phyloP scores from a whole-genome alignment of 179 eudicot species.

The Spergularia azorica region DNA sequence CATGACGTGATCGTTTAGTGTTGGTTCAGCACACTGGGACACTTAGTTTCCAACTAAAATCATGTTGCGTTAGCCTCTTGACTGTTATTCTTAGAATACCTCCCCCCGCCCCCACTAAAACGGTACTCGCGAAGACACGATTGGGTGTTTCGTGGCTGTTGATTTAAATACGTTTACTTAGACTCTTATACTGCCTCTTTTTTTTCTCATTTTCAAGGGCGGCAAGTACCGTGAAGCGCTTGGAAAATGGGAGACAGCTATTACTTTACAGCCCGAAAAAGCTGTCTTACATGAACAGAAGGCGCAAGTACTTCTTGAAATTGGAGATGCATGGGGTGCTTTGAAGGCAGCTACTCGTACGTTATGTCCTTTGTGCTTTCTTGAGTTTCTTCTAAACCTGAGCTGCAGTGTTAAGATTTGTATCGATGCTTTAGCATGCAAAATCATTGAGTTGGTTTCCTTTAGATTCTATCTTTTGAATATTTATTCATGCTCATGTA shows the following conservation, averaged over 20 bases:
- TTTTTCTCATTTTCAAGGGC: conserved; percentile 46
- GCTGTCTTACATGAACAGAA: conserved; percentile 81
- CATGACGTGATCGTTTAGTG: neutral
- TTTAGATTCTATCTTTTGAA: neutral
- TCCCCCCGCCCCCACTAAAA: neutral
- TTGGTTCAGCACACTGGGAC: neutral
- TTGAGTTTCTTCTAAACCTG: conserved; percentile 12
- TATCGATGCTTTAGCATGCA: conserved; percentile 11
- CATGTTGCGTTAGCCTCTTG: neutral
- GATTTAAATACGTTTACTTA: neutral
- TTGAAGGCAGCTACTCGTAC: conserved; percentile 80
- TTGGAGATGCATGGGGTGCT: conserved; percentile 89
- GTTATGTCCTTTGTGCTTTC: conserved; percentile 29
- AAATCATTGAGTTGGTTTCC: neutral
- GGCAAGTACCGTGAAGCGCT: conserved; percentile 82
- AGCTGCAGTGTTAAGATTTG: conserved; percentile 1
- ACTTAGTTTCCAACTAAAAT: neutral
- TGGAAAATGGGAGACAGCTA: conserved; percentile 88
- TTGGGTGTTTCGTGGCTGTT: neutral
- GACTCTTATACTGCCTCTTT: conserved; percentile 24
- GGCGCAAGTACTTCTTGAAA: conserved; percentile 84
- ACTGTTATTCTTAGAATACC: neutral
- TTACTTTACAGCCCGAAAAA: conserved; percentile 64
- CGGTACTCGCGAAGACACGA: neutral
- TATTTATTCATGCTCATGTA: neutral